Percentiles rank a stretch among this genome's conserved stretches.
Evolutionary conservation across 148 eudicot species (phyloP).

Genomic region (Spergularia bocconei): DNA sequence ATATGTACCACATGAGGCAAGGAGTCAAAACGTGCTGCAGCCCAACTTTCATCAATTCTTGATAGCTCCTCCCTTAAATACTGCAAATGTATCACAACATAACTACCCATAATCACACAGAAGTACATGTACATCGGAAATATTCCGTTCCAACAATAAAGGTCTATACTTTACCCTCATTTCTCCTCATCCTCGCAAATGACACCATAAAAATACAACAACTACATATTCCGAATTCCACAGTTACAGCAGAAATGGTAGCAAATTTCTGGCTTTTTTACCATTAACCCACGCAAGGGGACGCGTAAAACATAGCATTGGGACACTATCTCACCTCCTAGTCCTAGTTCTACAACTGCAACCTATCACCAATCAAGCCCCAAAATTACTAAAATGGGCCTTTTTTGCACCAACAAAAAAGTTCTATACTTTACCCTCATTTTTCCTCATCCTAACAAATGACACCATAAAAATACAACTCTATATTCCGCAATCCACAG

Average conservation of each 20-base stretch:
- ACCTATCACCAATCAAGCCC: not conserved
- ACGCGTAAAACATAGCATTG: not conserved
- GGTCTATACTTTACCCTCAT: not conserved
- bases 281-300: not conserved
- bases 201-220: slow-evolving; percentile 15
- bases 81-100: slow-evolving; percentile 35
- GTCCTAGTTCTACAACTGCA: not conserved
- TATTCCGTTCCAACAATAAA: not conserved
- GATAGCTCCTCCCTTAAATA: slow-evolving; percentile 75
- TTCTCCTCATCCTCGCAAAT: slow-evolving; percentile 10
- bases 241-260: not conserved
- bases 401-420: not conserved
- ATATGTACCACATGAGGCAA: slow-evolving; percentile 95
- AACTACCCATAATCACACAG: not conserved
- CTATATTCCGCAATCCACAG: too few relatives aligned
- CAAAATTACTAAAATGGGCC: not conserved
- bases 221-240: not conserved
- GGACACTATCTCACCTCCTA: not conserved
- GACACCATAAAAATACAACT: too few relatives aligned
- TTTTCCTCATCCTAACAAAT: too few relatives aligned
- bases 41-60: slow-evolving; percentile 84
- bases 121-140: slow-evolving; percentile 12
- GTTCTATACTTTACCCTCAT: too few relatives aligned
- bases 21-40: slow-evolving; percentile 88
- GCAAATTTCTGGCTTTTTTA: not conserved